phyloP scores from a whole-genome alignment of 2,329 filamentous ascomycete species.

The Penicillium sp. region DNA sequence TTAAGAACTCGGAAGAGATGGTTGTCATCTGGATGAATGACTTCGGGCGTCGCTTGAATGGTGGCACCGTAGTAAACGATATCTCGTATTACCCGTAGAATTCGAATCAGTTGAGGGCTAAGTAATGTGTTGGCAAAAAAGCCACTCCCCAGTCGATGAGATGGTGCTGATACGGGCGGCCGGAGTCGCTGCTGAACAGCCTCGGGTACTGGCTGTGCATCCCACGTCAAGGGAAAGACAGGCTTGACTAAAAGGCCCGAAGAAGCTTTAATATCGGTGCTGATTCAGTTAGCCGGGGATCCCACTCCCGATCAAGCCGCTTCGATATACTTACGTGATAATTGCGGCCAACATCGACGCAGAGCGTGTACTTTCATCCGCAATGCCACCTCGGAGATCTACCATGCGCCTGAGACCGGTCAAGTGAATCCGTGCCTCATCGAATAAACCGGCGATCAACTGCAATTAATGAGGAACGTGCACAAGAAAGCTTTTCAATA shows the following conservation, averaged over 20 bases:
- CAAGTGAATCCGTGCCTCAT: slow-evolving; percentile 38
- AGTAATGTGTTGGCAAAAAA: slow-evolving; percentile 29
- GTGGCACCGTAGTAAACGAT: slow-evolving; percentile 32
- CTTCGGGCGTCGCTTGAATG: slow-evolving; percentile 19
- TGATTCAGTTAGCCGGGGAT: slow-evolving; percentile 12
- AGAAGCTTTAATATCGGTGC: slow-evolving; percentile 34
- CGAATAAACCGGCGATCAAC: slow-evolving; percentile 37
- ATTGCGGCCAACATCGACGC: slow-evolving; percentile 26
- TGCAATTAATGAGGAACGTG: slow-evolving; percentile 4
- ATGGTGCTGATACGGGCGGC: slow-evolving; percentile 23
- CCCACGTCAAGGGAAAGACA: slow-evolving; percentile 33
- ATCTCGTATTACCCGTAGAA: slow-evolving; percentile 27
- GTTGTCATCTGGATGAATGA: slow-evolving; percentile 25
- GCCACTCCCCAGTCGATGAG: slow-evolving; percentile 24
- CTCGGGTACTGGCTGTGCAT: slow-evolving; percentile 26
- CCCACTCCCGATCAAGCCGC: background rate
- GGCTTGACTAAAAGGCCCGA: slow-evolving; percentile 33
- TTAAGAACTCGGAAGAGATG: slow-evolving; percentile 32
- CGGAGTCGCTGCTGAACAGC: slow-evolving; percentile 27
- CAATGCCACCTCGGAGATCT: slow-evolving; percentile 34
- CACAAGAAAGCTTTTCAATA: background rate
- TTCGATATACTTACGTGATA: slow-evolving; percentile 23
- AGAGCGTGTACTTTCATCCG: slow-evolving; percentile 21
- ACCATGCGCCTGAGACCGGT: slow-evolving; percentile 37
- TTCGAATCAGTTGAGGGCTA: slow-evolving; percentile 25